These are phyloP conservation scores for Friedmanniomyces simplex DNA, from an alignment of 495 filamentous ascomycete genomes.

Conservation along the genomic window DNA sequence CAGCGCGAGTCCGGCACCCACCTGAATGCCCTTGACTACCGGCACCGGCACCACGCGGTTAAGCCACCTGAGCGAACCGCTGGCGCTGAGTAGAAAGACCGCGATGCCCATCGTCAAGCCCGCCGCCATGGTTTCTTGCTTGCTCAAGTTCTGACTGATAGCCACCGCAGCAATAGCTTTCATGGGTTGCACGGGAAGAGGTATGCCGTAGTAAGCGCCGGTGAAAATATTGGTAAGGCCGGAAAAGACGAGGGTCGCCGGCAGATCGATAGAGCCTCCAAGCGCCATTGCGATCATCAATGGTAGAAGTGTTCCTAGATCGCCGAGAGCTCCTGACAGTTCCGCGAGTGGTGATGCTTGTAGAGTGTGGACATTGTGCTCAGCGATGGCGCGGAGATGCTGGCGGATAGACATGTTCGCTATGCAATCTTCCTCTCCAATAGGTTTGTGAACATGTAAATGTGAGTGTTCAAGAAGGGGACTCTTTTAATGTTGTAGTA, in stretches of 20 bases:
- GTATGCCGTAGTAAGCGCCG: constrained; percentile 72
- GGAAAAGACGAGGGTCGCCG: constrained; percentile 76
- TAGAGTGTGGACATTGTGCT: constrained; percentile 43
- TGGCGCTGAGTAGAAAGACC: constrained; percentile 65
- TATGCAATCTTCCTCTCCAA: too few species aligned
- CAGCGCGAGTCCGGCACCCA: constrained; percentile 76
- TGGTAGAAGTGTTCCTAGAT: constrained; percentile 83
- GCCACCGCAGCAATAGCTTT: constrained; percentile 83
- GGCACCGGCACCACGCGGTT: constrained; percentile 65
- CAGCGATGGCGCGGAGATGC: constrained; percentile 19
- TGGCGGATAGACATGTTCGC: constrained; percentile 4
- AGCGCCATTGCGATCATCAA: constrained; percentile 73
- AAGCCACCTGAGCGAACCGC: constrained; percentile 61
- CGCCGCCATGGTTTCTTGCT: constrained; percentile 62
- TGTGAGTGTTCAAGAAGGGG: too few species aligned
- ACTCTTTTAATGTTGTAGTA: too few species aligned
- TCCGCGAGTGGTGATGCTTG: constrained; percentile 56
- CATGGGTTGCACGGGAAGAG: constrained; percentile 62
- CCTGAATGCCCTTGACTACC: constrained; percentile 87
- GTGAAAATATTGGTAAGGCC: constrained; percentile 78
- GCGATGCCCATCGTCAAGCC: constrained; percentile 64
- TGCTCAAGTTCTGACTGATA: constrained; percentile 53
- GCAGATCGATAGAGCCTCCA: constrained; percentile 63
- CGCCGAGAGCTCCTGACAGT: constrained; percentile 81
- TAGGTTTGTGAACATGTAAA: too few species aligned